Base-by-base conservation (phyloP, 768 basidiomycete species). In the Leccinum sublutescens region DNA sequence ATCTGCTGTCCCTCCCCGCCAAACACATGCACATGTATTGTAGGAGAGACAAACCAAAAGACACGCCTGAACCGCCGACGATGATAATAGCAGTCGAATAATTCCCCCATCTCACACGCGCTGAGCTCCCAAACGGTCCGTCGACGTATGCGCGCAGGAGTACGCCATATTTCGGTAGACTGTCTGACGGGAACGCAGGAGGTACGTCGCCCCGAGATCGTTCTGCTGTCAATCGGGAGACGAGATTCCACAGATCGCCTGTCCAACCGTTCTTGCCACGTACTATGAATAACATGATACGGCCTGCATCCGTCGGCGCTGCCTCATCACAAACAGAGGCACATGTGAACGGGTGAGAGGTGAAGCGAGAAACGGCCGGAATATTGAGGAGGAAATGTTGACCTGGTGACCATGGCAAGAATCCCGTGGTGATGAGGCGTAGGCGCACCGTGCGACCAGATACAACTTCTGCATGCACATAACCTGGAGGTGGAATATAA, bases 191-290 rank as follows among this genome's bases (percentile, higher is more conserved):
- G 11, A 54, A 31, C 19, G 36, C 0, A 12, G 31, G 31, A 40
- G 69, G 51, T 14, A 57, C 57, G 4, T 71, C 66, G 6, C 68
- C 74, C 23, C 71, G 74, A 3, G 72, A 68, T 21, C 56, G 59
- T 63, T 81, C 77, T 2, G 71, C 69, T 10, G 71, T 68, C 57
- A 81, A 71, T 29, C 54, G 66, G 6, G 69, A 64, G 23, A 89
- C 79, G 5, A 79, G 68, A 50, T 87, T 73, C 85, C 86, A 90
- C 12, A 92, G 76, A 33, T 80, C 75, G 63, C 77, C 78, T 2
- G 89, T 91, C 77, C 89, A 86, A 0, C 91, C 90, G 12, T 78
- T 78, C 70, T 86, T 83, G 2, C 86, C 82, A 55, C 89, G 86
- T 54, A 92, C 78, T 59, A 91, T 78, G 53, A 92, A 80, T 0